Conservation (phyloP, 257 asterid species). For the Salvia hispanica region DNA sequence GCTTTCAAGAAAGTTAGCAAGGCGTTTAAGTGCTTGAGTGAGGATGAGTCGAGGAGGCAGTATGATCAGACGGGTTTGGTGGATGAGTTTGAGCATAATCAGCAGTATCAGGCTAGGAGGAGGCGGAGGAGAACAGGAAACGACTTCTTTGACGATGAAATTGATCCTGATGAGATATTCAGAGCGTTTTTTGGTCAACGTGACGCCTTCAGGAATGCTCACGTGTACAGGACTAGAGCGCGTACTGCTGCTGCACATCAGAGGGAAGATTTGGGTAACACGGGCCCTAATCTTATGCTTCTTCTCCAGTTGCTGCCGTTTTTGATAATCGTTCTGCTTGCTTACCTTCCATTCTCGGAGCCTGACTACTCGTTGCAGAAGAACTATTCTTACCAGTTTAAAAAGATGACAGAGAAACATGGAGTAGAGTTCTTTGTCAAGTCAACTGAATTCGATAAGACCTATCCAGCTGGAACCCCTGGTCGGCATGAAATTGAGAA, state of each 20-base stretch:
- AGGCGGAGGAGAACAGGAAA: conserved; percentile 68
- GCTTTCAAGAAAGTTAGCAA: conserved; percentile 92
- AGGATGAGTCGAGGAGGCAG: conserved; percentile 83
- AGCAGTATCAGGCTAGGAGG: conserved; percentile 57
- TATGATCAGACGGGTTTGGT: conserved; percentile 87
- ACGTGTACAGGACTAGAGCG: conserved; percentile 74
- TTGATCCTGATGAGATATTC: conserved; percentile 90
- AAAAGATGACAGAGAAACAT: conserved; percentile 63
- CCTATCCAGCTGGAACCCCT: conserved; percentile 63
- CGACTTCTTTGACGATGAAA: conserved; percentile 63
- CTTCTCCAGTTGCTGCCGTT: conserved; percentile 82
- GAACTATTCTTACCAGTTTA: conserved; percentile 77
- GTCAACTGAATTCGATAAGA: conserved; percentile 66
- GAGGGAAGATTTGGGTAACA: conserved; percentile 70
- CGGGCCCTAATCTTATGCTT: conserved; percentile 65
- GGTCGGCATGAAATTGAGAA: conserved; percentile 62
- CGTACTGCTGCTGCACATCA: conserved; percentile 47
- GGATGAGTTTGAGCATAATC: conserved; percentile 75
- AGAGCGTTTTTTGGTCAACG: conserved; percentile 84
- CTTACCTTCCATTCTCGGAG: conserved; percentile 92
- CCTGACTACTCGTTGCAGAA: conserved; percentile 92
- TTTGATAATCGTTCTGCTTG: conserved; percentile 81
- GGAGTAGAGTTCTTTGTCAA: conserved; percentile 81
- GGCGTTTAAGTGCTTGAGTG: conserved; percentile 94
- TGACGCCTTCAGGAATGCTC: conserved; percentile 62